Base-by-base conservation (phyloP, 805 yeast genomes). In the Ogataea philodendri region DNA sequence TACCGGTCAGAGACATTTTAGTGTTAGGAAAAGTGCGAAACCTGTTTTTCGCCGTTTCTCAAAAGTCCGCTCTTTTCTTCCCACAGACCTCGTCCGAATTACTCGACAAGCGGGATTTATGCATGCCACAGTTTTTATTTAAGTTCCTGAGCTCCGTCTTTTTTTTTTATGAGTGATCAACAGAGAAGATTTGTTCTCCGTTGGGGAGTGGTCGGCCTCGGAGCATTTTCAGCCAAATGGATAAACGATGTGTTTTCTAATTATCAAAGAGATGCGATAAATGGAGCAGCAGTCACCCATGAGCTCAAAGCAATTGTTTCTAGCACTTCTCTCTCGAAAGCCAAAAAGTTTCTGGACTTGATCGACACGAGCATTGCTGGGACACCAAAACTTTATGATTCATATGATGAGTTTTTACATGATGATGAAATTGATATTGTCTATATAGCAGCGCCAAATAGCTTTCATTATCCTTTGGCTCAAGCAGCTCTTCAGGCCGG, bases 361-460 rank as follows among this genome's bases (percentile, higher is more conserved):
- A n/a, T n/a, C n/a, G n/a, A n/a, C n/a, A n/a, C n/a, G n/a, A n/a
- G n/a, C n/a, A n/a, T n/a, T n/a, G n/a, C n/a, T n/a, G n/a, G n/a
- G n/a, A 3, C 33, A 39, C 9, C 53, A 7, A 28, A 29, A 19
- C 7, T 19, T 5, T 46, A 39, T 19, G 56, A 49, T 5, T 36
- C 38, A 11, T 74, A 75, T 46, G 63, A 62, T 8, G 69, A 66
- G 1, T 58, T 74, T 31, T 65, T 63, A 36, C 40, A 42, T n/a
- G 67, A 70, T 40, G 39, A 44, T 10, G 54, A 63, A 3, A 57
- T 72, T 21, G 70, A 74, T 35, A 60, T 69, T 13, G 65, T 75
- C 16, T 75, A 75, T 46, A 62, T 75, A 17, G 80, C 76, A 2
- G 65, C 76, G 3, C 79, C 80, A 4, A 78, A 75, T 55, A 55